These are phyloP conservation scores for Paspalum vaginatum DNA, from an alignment of 176 grass and related monocot species.

Conservation along the genomic window DNA sequence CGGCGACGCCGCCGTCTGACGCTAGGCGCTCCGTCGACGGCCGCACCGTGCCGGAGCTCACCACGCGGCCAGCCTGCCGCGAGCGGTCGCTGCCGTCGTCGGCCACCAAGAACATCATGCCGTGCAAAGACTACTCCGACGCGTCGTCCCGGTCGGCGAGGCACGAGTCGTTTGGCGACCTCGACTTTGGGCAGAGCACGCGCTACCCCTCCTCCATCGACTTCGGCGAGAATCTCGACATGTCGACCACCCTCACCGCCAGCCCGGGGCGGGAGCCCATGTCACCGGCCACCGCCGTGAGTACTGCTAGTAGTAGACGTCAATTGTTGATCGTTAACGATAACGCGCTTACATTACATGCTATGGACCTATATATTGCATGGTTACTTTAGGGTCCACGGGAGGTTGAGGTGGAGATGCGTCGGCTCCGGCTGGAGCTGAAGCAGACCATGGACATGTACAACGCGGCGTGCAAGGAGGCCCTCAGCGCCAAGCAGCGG, in stretches of 20 bases:
- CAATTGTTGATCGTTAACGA: too few relatives aligned
- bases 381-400: constrained; percentile 57
- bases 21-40: constrained; percentile 37
- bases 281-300: constrained; percentile 56
- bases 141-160: background rate
- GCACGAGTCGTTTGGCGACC: constrained; percentile 56
- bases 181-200: constrained; percentile 56
- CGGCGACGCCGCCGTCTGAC: constrained; percentile 24
- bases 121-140: constrained; percentile 27
- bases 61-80: constrained; percentile 51
- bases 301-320: too few relatives aligned
- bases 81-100: constrained; percentile 55
- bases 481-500: constrained; percentile 75
- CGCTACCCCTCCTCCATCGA: constrained; percentile 59
- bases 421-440: constrained; percentile 76
- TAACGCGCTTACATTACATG: too few relatives aligned
- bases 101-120: background rate
- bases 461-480: constrained; percentile 89
- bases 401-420: constrained; percentile 81
- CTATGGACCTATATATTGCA: too few relatives aligned
- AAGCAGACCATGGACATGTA: constrained; percentile 99
- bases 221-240: constrained; percentile 57
- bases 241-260: constrained; percentile 18
- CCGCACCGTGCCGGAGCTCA: constrained; percentile 52
- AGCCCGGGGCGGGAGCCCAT: constrained; percentile 41